Percentiles rank a stretch among this genome's conserved stretches.
phyloP scores from a whole-genome alignment of 352 stramenopile species.

The Halophytophthora batemanensis region DNA sequence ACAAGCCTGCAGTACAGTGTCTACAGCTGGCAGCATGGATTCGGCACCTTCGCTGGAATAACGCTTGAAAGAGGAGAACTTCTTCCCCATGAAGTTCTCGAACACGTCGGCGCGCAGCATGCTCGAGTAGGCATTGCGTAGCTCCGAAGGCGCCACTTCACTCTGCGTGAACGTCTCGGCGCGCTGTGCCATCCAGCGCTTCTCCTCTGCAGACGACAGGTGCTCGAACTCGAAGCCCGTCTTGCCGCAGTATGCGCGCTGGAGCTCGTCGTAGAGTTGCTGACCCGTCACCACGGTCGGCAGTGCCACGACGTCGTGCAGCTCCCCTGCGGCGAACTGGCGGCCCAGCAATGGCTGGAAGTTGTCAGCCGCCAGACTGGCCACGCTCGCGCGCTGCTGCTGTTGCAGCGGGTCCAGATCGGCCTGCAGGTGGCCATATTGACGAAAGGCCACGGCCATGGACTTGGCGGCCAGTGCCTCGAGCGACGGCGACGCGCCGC shows the following conservation, averaged over 20 bases:
- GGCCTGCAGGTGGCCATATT: constrained; percentile 73
- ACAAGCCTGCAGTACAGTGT: constrained; percentile 64
- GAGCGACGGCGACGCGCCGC: constrained; percentile 37
- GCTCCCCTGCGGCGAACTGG: constrained; percentile 15
- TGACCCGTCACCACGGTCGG: constrained; percentile 27
- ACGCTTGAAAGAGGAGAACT: constrained; percentile 85
- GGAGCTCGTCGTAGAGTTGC: constrained; percentile 58
- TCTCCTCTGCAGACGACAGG: constrained; percentile 53
- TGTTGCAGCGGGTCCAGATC: constrained; percentile 67
- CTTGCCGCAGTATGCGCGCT: constrained; percentile 69
- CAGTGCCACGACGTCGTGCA: constrained; percentile 22
- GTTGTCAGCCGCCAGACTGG: constrained; percentile 34
- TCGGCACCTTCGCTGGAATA: constrained; percentile 86
- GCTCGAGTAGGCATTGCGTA: constrained; percentile 74
- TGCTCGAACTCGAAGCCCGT: constrained; percentile 84
- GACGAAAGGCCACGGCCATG: constrained; percentile 71
- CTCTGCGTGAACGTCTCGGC: constrained; percentile 38
- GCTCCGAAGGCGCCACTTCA: constrained; percentile 56
- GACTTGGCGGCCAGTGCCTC: constrained; percentile 60
- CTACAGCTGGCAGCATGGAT: constrained; percentile 71
- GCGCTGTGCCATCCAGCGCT: constrained; percentile 60
- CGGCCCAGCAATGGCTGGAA: constrained; percentile 53
- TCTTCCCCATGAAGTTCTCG: constrained; percentile 84
- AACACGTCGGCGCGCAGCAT: constrained; percentile 84
- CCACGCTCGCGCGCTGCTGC: constrained; percentile 26